phyloP scores from a whole-genome alignment of 2,329 filamentous ascomycete species.

The Fusarium gaditjirri region DNA sequence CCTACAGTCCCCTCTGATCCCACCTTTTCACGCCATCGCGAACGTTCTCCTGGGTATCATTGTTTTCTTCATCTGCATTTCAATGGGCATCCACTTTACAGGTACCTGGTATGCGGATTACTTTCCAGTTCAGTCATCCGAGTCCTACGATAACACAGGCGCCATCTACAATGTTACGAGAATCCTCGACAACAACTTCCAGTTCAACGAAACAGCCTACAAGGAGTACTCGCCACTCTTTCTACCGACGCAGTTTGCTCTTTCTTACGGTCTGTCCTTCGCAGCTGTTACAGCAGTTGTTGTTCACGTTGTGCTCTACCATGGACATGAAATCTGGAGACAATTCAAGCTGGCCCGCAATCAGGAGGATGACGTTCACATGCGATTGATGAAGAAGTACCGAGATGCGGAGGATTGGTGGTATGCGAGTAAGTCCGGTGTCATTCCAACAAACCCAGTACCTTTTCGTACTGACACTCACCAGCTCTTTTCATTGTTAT shows the following conservation, averaged over 20 bases:
- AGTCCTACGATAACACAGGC: constrained; percentile 73
- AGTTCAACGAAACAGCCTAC: constrained; percentile 71
- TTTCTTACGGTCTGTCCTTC: constrained; percentile 72
- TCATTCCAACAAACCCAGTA: constrained; percentile 39
- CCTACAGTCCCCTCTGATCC: constrained; percentile 61
- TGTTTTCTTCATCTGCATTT: constrained; percentile 66
- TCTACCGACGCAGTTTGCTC: constrained; percentile 69
- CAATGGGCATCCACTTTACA: constrained; percentile 68
- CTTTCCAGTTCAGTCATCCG: constrained; percentile 69
- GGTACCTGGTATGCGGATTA: constrained; percentile 68
- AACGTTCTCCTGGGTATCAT: constrained; percentile 65
- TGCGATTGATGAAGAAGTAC: constrained; percentile 71
- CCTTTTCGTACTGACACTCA: constrained; percentile 18
- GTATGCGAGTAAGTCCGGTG: constrained; percentile 61
- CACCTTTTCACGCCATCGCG: constrained; percentile 64
- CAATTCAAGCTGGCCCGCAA: constrained; percentile 65
- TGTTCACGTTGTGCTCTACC: constrained; percentile 65
- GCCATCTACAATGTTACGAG: constrained; percentile 66
- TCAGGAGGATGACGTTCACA: constrained; percentile 68
- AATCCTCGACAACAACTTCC: constrained; percentile 66
- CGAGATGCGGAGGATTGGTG: constrained; percentile 69
- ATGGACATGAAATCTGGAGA: constrained; percentile 64
- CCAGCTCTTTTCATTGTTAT: constrained; percentile 61
- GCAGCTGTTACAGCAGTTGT: constrained; percentile 72
- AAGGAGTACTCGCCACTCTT: constrained; percentile 73